Percentiles rank a stretch among this genome's conserved stretches.
These are phyloP conservation scores for Syncephalastrum racemosum DNA, from an alignment of 371 early-diverging fungal species.

Conservation along the genomic window DNA sequence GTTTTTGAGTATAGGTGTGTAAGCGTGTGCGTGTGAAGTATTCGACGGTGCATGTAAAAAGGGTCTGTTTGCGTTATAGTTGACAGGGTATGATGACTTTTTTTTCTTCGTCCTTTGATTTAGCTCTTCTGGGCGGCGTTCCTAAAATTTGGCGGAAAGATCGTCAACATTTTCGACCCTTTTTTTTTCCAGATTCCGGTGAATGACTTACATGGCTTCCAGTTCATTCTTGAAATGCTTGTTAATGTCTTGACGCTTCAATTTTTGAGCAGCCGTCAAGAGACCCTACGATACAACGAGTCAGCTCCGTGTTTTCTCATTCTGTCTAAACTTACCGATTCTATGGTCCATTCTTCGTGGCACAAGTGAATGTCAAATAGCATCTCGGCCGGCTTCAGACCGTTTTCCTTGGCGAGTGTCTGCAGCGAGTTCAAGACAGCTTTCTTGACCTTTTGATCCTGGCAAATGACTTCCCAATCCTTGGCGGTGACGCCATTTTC, in stretches of 20 bases:
- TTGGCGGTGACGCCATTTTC: conserved; percentile 25
- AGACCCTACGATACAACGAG: conserved; percentile 19
- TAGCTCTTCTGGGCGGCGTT: conserved; percentile 6
- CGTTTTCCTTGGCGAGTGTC: conserved; percentile 54
- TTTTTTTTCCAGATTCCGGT: too few relatives aligned
- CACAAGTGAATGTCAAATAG: conserved; percentile 65
- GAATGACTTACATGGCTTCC: conserved; percentile 40
- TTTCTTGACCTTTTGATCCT: conserved; percentile 20
- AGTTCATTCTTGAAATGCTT: conserved; percentile 55
- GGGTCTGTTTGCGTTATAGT: not conserved
- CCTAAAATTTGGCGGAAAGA: not conserved
- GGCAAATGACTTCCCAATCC: conserved; percentile 24
- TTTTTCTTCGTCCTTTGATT: too few relatives aligned
- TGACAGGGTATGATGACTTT: too few relatives aligned
- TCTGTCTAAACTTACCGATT: conserved; percentile 46
- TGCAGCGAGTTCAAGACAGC: conserved; percentile 22
- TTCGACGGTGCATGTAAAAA: too few relatives aligned
- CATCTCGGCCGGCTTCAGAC: conserved; percentile 71
- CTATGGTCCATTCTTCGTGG: conserved; percentile 81
- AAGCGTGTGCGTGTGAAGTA: too few relatives aligned
- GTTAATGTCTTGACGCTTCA: conserved; percentile 76
- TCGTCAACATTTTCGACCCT: not conserved
- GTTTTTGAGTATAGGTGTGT: too few relatives aligned
- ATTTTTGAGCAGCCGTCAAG: conserved; percentile 85
- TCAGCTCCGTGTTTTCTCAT: too few relatives aligned